Evolutionary conservation across 73 alveolate genomes (phyloP).

Genomic region (Uronychia setigera): DNA sequence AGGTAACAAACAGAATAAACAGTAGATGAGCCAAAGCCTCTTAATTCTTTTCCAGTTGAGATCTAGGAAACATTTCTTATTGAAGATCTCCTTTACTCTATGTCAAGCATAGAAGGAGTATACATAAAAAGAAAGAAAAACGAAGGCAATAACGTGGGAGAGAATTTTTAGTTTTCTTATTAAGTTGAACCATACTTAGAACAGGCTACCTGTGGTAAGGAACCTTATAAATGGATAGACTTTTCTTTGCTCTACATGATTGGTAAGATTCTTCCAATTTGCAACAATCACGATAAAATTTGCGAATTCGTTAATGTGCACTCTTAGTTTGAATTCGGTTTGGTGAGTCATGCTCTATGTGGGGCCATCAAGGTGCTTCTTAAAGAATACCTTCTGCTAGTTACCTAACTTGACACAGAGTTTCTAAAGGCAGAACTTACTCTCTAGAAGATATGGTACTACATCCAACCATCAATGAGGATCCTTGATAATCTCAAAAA

Average conservation of each 20-base stretch:
- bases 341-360: slow-evolving; percentile 91
- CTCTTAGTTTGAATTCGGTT: slow-evolving; percentile 87
- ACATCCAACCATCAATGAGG: slow-evolving; percentile 87
- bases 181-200: slow-evolving; percentile 94
- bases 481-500: slow-evolving; percentile 88
- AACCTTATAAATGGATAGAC: slow-evolving; percentile 42
- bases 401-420: slow-evolving; percentile 93
- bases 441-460: slow-evolving; percentile 94
- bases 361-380: slow-evolving; percentile 87
- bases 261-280: slow-evolving; percentile 87
- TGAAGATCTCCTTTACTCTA: slow-evolving; percentile 90
- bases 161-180: slow-evolving; percentile 72
- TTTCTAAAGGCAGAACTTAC: slow-evolving; percentile 84
- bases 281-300: slow-evolving; percentile 86
- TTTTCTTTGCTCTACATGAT: slow-evolving; percentile 87
- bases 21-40: slow-evolving; percentile 84
- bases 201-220: slow-evolving; percentile 82
- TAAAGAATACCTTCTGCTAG: slow-evolving; percentile 90
- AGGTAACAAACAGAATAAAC: slow-evolving; percentile 34
- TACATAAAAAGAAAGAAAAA: slow-evolving; percentile 79
- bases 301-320: slow-evolving; percentile 81
- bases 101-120: slow-evolving; percentile 95
- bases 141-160: slow-evolving; percentile 62
- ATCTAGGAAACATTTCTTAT: slow-evolving; percentile 90
- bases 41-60: slow-evolving; percentile 79